Percentiles rank a stretch among this genome's conserved stretches.
Conservation (phyloP, 1,284 basidiomycete genomes). For the Inonotus obliquus region DNA sequence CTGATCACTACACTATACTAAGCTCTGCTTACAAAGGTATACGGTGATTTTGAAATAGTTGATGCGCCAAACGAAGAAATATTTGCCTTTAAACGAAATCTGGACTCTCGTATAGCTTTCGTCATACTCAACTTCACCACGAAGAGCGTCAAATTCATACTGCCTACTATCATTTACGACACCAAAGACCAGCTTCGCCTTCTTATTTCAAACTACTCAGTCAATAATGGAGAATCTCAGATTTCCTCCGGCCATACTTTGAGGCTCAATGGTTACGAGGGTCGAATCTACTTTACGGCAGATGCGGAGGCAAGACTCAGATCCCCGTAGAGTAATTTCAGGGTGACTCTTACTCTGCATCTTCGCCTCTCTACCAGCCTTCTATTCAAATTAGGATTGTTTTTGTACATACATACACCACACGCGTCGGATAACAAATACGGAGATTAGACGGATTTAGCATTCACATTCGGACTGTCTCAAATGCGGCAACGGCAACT, state of each 20-base stretch:
- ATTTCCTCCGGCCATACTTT: constrained; percentile 14
- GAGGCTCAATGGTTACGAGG: constrained; percentile 32
- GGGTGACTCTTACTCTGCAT: background rate
- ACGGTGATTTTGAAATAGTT: constrained; percentile 53
- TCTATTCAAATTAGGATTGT: no score
- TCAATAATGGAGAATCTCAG: constrained; percentile 17
- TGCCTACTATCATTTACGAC: constrained; percentile 17
- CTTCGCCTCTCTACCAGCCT: no score
- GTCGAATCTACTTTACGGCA: constrained; percentile 27
- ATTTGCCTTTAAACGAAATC: constrained; percentile 52
- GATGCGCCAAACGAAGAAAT: constrained; percentile 41
- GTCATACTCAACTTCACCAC: constrained; percentile 52
- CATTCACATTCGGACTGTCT: no score
- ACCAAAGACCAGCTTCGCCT: constrained; percentile 28
- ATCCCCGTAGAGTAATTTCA: background rate
- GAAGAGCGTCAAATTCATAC: constrained; percentile 27
- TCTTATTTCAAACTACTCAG: constrained; percentile 9
- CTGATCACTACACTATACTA: background rate
- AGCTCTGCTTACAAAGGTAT: constrained; percentile 37
- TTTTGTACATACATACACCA: no score
- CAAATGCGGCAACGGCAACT: no score
- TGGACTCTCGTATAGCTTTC: constrained; percentile 32
- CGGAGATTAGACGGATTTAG: no score
- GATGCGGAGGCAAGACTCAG: background rate
- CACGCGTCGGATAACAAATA: no score